Conservation (phyloP, 2,329 filamentous ascomycete genomes). For the Cytospora chrysosperma region DNA sequence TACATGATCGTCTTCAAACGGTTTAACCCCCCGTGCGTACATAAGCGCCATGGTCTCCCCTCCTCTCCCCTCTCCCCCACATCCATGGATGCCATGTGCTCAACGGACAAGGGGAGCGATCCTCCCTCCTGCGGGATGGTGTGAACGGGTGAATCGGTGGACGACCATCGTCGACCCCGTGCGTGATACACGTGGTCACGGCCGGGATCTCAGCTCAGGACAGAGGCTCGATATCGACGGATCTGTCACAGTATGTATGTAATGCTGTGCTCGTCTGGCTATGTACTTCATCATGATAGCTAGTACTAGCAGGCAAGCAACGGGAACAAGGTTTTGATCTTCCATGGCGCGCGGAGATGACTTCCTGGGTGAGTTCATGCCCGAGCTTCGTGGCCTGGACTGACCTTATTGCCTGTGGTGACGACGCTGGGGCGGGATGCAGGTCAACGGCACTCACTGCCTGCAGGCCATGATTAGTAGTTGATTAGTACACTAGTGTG, state of each 20-base stretch:
- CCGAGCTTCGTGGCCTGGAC: background rate
- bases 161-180: background rate
- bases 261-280: too few relatives aligned
- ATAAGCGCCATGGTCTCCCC: slow-evolving; percentile 49
- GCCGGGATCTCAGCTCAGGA: background rate
- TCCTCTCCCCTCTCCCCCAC: too few relatives aligned
- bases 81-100: slow-evolving; percentile 46
- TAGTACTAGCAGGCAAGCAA: background rate
- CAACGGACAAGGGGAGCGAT: slow-evolving; percentile 26
- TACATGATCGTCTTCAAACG: background rate
- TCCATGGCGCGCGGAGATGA: background rate
- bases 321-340: background rate
- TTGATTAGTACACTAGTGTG: too few relatives aligned
- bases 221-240: too few relatives aligned
- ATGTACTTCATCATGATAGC: background rate
- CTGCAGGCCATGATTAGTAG: background rate
- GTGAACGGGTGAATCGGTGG: background rate
- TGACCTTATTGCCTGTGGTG: too few relatives aligned
- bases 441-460: background rate
- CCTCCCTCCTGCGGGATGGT: background rate
- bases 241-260: too few relatives aligned
- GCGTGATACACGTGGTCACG: slow-evolving; percentile 2
- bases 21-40: slow-evolving; percentile 38
- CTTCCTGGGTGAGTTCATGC: background rate
- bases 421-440: too few relatives aligned